Evolutionary conservation across 148 eudicot species (phyloP).

Genomic region (Spergularia marina): DNA sequence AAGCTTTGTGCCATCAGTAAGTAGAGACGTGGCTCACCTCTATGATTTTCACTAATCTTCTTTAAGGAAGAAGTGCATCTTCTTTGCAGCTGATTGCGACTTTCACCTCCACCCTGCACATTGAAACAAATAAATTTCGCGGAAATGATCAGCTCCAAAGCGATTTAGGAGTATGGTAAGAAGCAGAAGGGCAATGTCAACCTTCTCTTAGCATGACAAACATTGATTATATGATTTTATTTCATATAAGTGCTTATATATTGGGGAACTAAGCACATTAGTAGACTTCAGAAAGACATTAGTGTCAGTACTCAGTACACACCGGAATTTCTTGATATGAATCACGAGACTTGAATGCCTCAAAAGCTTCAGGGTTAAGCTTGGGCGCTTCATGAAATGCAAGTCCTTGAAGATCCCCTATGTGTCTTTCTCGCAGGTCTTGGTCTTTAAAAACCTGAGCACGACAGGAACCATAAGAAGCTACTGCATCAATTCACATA

Average conservation of each 20-base stretch:
- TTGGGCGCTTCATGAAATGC: slow-evolving; percentile 38
- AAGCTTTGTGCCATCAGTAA: background rate
- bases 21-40: slow-evolving; percentile 36
- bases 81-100: slow-evolving; percentile 56
- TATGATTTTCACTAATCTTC: slow-evolving; percentile 63
- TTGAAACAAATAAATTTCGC: background rate
- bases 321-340: slow-evolving; percentile 73
- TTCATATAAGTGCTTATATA: too few species aligned
- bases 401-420: slow-evolving; percentile 85
- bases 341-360: slow-evolving; percentile 46
- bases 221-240: too few species aligned
- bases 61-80: slow-evolving; percentile 65
- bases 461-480: background rate
- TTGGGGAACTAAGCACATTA: background rate
- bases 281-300: background rate
- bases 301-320: slow-evolving; percentile 21
- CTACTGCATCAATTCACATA: background rate
- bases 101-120: slow-evolving; percentile 94
- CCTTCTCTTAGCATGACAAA: too few species aligned
- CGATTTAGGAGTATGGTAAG: too few species aligned
- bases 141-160: too few species aligned
- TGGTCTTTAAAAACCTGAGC: slow-evolving; percentile 62
- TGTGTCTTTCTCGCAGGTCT: slow-evolving; percentile 73
- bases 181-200: too few species aligned
- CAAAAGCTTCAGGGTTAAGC: slow-evolving; percentile 50